Percentiles rank a stretch among this genome's conserved stretches.
Conservation (phyloP, 1,284 basidiomycete species). For the Papiliotrema nemorosa region DNA sequence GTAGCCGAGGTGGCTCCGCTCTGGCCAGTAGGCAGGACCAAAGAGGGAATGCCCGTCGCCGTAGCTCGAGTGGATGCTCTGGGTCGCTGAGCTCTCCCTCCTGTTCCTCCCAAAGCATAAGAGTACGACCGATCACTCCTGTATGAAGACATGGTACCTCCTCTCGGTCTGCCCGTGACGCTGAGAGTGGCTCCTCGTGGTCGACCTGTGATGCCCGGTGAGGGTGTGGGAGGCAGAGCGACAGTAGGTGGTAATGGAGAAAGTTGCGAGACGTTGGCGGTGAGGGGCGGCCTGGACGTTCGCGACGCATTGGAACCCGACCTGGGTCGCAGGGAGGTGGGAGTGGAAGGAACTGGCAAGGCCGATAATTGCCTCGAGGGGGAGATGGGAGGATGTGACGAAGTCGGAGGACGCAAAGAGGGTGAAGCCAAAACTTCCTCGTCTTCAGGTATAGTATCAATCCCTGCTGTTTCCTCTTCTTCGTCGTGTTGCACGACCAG, state of each 20-base stretch:
- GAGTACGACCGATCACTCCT: conserved; percentile 20
- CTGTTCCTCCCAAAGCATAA: conserved; percentile 47
- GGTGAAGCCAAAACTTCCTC: conserved; percentile 8
- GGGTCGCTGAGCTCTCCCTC: conserved; percentile 41
- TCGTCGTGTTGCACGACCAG: conserved; percentile 30
- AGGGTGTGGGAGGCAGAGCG: conserved; percentile 1
- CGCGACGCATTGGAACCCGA: conserved; percentile 13
- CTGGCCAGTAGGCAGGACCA: neutral
- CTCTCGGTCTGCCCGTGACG: conserved; percentile 12
- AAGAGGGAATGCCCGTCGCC: conserved; percentile 1
- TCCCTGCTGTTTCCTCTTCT: conserved; percentile 8
- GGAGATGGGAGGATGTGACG: neutral
- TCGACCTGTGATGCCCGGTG: neutral
- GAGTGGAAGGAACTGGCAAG: neutral
- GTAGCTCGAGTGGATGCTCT: conserved; percentile 12
- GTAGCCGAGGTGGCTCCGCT: neutral
- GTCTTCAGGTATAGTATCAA: conserved; percentile 20
- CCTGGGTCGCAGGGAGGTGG: conserved; percentile 9
- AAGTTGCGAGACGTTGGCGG: conserved; percentile 32
- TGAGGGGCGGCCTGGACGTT: conserved; percentile 32
- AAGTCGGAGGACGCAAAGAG: neutral
- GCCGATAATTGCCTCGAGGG: neutral
- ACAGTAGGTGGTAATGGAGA: conserved; percentile 10
- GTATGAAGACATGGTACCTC: conserved; percentile 19
- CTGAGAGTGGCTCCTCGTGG: neutral